These are phyloP conservation scores for Macrocybe gigantea DNA, from an alignment of 768 basidiomycete genomes.

Conservation along the genomic window DNA sequence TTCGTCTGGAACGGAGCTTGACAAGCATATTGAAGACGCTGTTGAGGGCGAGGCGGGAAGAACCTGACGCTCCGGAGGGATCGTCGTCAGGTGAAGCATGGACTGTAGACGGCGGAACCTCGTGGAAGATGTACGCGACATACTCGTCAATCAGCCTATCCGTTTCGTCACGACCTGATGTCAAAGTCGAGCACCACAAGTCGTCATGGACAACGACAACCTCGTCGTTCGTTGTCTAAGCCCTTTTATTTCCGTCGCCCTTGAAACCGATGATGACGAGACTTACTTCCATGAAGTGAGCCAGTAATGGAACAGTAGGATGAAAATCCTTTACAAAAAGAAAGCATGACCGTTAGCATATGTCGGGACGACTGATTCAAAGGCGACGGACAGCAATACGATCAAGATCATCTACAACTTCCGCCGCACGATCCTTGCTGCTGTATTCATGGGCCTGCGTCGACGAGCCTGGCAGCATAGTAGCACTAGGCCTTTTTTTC, in stretches of 20 bases:
- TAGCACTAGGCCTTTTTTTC: background rate
- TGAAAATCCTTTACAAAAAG: conserved; percentile 7
- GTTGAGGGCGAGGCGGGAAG: no score
- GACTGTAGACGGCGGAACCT: background rate
- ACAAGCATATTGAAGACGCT: no score
- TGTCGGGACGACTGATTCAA: no score
- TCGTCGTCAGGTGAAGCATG: no score
- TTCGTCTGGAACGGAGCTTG: no score
- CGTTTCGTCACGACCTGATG: no score
- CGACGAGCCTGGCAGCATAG: background rate
- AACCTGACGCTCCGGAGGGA: no score
- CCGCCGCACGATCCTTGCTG: no score
- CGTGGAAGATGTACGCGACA: conserved; percentile 3
- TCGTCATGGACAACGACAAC: conserved; percentile 9
- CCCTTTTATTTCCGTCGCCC: background rate
- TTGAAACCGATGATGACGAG: background rate
- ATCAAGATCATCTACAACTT: no score
- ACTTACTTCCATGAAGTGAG: conserved; percentile 8
- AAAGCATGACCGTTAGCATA: no score
- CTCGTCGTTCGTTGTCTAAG: conserved; percentile 4
- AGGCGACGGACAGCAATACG: no score
- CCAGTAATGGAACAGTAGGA: conserved; percentile 7
- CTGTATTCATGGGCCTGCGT: no score
- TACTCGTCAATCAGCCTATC: conserved; percentile 7
- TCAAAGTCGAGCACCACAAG: conserved; percentile 6